Percentiles rank a stretch among this genome's conserved stretches.
phyloP scores from a whole-genome alignment of 495 filamentous ascomycete genomes.

The Penicillium paradoxum region DNA sequence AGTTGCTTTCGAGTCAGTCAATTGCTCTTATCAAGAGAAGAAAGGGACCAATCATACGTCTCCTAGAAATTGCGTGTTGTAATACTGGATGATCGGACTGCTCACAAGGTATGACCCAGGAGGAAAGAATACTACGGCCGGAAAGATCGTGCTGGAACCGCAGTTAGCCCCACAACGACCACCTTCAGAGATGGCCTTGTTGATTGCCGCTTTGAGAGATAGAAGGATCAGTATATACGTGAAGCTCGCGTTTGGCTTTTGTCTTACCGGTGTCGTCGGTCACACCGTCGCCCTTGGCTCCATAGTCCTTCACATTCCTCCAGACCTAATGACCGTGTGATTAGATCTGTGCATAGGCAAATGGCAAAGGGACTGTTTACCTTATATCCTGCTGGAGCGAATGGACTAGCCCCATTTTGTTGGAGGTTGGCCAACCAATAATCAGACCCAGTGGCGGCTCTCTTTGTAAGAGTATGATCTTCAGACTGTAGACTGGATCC shows the following conservation, averaged over 20 bases:
- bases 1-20: neutral
- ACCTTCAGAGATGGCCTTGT: slow-evolving; percentile 43
- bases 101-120: slow-evolving; percentile 58
- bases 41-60: too few species aligned
- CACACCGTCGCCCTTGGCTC: slow-evolving; percentile 6
- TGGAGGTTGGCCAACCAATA: too few species aligned
- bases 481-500: too few species aligned
- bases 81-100: slow-evolving; percentile 56
- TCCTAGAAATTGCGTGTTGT: slow-evolving; percentile 61
- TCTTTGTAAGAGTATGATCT: too few species aligned
- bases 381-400: slow-evolving; percentile 12
- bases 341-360: neutral
- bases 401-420: too few species aligned
- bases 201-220: slow-evolving; percentile 54
- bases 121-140: slow-evolving; percentile 54
- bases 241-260: too few species aligned
- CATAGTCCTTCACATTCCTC: slow-evolving; percentile 43
- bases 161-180: slow-evolving; percentile 47
- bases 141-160: slow-evolving; percentile 43
- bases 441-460: too few species aligned
- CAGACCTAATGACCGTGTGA: slow-evolving; percentile 12
- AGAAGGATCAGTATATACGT: too few species aligned
- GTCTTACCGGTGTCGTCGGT: too few species aligned
- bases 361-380: neutral
- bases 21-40: neutral